Base-by-base conservation (phyloP, 768 basidiomycete genomes). In the Pilatotrama ljubarskyi region DNA sequence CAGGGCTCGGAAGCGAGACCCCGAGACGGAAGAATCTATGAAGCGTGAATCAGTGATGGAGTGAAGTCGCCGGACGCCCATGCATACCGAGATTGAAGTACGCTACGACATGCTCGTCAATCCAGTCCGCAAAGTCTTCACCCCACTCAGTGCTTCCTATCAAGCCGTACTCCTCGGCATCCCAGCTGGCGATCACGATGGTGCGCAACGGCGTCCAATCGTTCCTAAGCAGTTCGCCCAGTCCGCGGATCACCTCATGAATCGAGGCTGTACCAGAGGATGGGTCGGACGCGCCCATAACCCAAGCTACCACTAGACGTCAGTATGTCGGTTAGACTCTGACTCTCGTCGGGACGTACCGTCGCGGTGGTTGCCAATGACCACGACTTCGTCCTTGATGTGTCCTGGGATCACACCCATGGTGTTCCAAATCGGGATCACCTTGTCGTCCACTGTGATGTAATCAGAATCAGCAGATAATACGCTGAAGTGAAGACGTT, bases 61-160 rank as follows among this genome's bases (percentile, higher is more conserved):
- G 26, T 7, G 26, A 24, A 57, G 7, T n/a, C 14, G 47, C 15
- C 50, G 24, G 38, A 18, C 25, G 13, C 32, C 42, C 1, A 18
- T n/a, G 67, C 75, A 37, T 68, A 77, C 79, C 85, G 24, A 95
- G 79, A 69, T 97, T 97, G 58, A 97, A 75, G 69, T 98, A 98
- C 14, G 91, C 82, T 15, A 91, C 93, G 43, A 87, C 90, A 62
- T 95, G 83, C 35, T 88, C 77, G 40, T 82, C 79, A 38, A 98
- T 84, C 85, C 90, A 96, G 15, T 83, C 79, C 0, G 85, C 69
- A 68, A 96, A 98, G 69, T 98, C 96, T 72, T 98, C 96, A 2
- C 87, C 93, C 83, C 89, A 96, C 73, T 98, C 96, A 3, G 92
- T 95, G 67, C 87, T 90, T 25, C 95, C 95, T 37, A 92, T 70